These are phyloP conservation scores for Umbelopsis sp. DNA, from an alignment of 371 early-diverging fungal genomes.

Conservation along the genomic window DNA sequence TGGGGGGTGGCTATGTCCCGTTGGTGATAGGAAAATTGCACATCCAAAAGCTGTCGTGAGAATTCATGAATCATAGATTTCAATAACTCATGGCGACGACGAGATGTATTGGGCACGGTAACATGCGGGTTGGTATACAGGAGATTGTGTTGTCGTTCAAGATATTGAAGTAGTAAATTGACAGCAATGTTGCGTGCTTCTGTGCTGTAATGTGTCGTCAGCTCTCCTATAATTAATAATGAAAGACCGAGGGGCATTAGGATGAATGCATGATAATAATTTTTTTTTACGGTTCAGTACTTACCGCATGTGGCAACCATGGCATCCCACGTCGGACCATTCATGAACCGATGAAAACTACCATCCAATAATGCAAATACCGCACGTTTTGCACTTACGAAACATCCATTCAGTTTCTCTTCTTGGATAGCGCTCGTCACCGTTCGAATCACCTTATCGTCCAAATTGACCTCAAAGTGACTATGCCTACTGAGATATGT, in stretches of 20 bases:
- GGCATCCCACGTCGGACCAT: constrained; percentile 33
- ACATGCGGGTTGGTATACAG: constrained; percentile 32
- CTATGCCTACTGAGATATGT: constrained; percentile 54
- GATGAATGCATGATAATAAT: neutral
- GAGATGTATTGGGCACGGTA: constrained; percentile 28
- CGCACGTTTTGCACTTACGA: constrained; percentile 53
- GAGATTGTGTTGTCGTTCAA: constrained; percentile 38
- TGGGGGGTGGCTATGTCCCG: neutral
- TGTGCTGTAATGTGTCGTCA: constrained; percentile 36
- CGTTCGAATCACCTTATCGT: constrained; percentile 48
- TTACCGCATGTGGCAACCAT: constrained; percentile 41
- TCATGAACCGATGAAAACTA: constrained; percentile 50
- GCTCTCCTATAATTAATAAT: constrained; percentile 23
- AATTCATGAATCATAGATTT: constrained; percentile 55
- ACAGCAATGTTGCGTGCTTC: constrained; percentile 38
- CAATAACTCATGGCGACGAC: constrained; percentile 44
- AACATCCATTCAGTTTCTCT: constrained; percentile 36
- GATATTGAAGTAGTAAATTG: constrained; percentile 32
- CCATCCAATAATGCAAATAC: constrained; percentile 52
- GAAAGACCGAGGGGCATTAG: neutral
- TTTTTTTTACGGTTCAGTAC: neutral
- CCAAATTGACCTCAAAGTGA: constrained; percentile 61
- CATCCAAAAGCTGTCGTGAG: constrained; percentile 43
- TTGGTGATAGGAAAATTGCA: constrained; percentile 37
- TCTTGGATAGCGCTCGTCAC: constrained; percentile 37